These are phyloP conservation scores for Talaromyces liani DNA, from an alignment of 495 filamentous ascomycete species.

Conservation along the genomic window DNA sequence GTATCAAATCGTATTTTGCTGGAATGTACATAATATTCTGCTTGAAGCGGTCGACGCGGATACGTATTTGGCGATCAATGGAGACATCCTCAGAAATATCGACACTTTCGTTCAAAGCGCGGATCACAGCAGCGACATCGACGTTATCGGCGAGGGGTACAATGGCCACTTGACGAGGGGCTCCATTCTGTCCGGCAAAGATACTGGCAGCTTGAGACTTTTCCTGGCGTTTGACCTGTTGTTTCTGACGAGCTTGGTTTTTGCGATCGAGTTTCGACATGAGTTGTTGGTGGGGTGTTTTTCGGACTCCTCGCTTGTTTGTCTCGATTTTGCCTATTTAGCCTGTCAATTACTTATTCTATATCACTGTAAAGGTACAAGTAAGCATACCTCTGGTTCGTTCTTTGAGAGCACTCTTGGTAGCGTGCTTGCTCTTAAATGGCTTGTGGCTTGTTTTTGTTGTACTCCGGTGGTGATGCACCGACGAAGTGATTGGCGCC, in stretches of 20 bases:
- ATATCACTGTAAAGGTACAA: background rate
- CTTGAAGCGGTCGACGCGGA: slow-evolving; percentile 81
- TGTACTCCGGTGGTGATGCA: slow-evolving; percentile 85
- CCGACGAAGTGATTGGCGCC: slow-evolving; percentile 35
- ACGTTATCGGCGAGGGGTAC: slow-evolving; percentile 72
- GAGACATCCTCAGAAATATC: slow-evolving; percentile 66
- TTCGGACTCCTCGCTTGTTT: slow-evolving; percentile 55
- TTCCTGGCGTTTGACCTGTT: slow-evolving; percentile 71
- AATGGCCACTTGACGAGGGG: slow-evolving; percentile 85
- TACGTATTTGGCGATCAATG: slow-evolving; percentile 48
- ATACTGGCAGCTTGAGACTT: slow-evolving; percentile 66
- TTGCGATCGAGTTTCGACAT: slow-evolving; percentile 94
- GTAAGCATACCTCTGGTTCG: slow-evolving; percentile 61
- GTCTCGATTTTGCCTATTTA: slow-evolving; percentile 53
- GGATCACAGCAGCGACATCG: slow-evolving; percentile 58
- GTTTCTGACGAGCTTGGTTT: slow-evolving; percentile 86
- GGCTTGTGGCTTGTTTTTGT: slow-evolving; percentile 79
- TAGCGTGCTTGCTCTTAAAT: slow-evolving; percentile 86
- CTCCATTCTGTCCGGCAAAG: slow-evolving; percentile 77
- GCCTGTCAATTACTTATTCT: slow-evolving; percentile 2
- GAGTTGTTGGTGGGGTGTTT: slow-evolving; percentile 88
- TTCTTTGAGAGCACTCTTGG: slow-evolving; percentile 78
- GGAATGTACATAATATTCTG: slow-evolving; percentile 83
- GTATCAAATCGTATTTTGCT: slow-evolving; percentile 60
- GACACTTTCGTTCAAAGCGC: slow-evolving; percentile 64